Percentiles rank a stretch among this genome's conserved stretches.
phyloP scores from a whole-genome alignment of 1,284 basidiomycete species.

The Tetrapyrgos nigripes region DNA sequence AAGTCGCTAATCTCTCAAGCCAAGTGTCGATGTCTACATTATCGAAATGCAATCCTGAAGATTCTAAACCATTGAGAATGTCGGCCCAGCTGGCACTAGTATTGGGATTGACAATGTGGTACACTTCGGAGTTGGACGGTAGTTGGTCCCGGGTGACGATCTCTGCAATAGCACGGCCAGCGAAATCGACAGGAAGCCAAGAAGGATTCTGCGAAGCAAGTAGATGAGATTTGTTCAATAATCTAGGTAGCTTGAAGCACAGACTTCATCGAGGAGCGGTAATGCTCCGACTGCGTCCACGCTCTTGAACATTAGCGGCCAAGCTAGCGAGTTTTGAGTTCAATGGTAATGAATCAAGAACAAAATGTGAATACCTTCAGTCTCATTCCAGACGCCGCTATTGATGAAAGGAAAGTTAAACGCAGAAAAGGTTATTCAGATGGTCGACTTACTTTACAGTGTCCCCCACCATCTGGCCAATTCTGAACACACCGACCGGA shows the following conservation, averaged over 20 bases:
- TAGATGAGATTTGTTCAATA: not conserved
- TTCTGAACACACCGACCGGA: conserved; percentile 48
- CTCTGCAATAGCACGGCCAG: conserved; percentile 57
- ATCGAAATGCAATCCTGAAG: conserved; percentile 51
- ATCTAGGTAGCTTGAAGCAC: conserved; percentile 12
- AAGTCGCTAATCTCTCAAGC: conserved; percentile 50
- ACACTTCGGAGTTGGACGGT: conserved; percentile 37
- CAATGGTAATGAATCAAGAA: conserved; percentile 25
- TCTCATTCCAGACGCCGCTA: conserved; percentile 66
- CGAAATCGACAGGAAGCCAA: conserved; percentile 67
- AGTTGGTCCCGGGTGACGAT: conserved; percentile 37
- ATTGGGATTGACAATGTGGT: conserved; percentile 55
- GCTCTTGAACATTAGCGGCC: conserved; percentile 37
- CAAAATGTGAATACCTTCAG: conserved; percentile 52
- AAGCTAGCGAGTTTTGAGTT: conserved; percentile 15
- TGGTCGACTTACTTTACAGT: conserved; percentile 31
- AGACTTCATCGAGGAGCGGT: conserved; percentile 49
- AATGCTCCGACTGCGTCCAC: conserved; percentile 50
- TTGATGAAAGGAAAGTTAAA: not conserved
- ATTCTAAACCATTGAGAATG: conserved; percentile 49
- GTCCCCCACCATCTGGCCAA: conserved; percentile 62
- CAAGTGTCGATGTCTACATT: conserved; percentile 49
- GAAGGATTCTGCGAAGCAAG: conserved; percentile 39
- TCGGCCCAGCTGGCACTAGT: conserved; percentile 44
- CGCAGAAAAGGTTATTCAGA: not conserved